A percentile compares a stretch with the other conserved stretches of the same genome.
Conservation (phyloP, 805 yeast genomes). For the Metschnikowia santaceciliae region DNA sequence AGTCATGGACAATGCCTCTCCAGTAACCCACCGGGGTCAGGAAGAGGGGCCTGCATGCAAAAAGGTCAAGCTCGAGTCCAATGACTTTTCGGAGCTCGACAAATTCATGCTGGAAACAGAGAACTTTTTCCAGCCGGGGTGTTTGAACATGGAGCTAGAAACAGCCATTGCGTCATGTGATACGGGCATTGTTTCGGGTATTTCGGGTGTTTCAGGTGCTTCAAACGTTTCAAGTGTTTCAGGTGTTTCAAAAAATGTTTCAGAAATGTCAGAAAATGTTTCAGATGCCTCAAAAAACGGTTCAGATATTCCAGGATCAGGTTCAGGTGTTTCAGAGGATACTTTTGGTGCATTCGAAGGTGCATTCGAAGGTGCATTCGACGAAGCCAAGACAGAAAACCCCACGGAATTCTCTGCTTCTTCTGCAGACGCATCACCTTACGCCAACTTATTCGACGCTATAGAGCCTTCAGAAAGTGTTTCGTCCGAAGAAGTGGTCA, state of each 20-base stretch:
- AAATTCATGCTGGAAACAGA: conserved; percentile 13
- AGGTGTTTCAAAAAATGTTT: no score
- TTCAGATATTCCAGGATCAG: no score
- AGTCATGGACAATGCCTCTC: background rate
- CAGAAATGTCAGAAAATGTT: no score
- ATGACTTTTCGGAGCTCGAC: conserved; percentile 8
- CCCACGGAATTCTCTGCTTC: conserved; percentile 2
- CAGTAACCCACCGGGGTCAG: background rate
- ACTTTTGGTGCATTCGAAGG: no score
- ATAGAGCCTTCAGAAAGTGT: conserved; percentile 12
- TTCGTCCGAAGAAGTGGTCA: conserved; percentile 9
- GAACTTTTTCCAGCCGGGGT: background rate
- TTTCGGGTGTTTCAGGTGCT: no score
- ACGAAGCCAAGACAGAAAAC: background rate
- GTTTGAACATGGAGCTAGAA: conserved; percentile 3
- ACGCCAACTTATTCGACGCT: conserved; percentile 11
- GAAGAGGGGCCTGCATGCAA: background rate
- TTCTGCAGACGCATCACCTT: conserved; percentile 13
- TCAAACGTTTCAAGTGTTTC: no score
- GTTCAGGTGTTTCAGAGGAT: no score
- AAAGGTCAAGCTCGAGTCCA: background rate
- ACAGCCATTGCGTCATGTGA: conserved; percentile 1
- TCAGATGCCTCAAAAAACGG: no score
- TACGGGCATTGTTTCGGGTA: no score
- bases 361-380: background rate